These are phyloP conservation scores for Paragyromitra xinjiangensis DNA, from an alignment of 495 filamentous ascomycete genomes.

Conservation along the genomic window DNA sequence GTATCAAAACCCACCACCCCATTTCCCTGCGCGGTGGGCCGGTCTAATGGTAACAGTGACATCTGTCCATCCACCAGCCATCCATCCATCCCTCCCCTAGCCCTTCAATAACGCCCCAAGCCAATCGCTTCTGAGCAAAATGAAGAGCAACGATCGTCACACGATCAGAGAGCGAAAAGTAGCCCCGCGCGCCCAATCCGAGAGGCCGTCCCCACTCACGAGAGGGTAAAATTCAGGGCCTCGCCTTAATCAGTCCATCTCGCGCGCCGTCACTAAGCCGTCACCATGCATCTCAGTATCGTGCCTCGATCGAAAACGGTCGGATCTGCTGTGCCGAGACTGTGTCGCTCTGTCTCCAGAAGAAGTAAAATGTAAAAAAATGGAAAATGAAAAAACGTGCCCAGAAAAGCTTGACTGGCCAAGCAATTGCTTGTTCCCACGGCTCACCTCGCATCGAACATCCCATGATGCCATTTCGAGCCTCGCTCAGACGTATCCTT, in stretches of 20 bases:
- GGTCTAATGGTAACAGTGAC: constrained; percentile 11
- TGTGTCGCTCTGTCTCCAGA: neutral
- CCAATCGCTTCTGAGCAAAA: neutral
- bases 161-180: constrained; percentile 10
- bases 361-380: too few relatives aligned
- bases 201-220: neutral
- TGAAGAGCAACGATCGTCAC: constrained; percentile 12
- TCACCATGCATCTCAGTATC: constrained; percentile 28
- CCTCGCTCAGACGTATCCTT: neutral
- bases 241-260: constrained; percentile 13
- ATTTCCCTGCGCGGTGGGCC: constrained; percentile 10
- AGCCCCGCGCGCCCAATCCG: constrained; percentile 11
- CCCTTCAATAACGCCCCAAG: neutral
- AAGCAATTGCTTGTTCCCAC: constrained; percentile 33
- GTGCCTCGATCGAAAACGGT: constrained; percentile 13
- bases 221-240: neutral
- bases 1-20: constrained; percentile 13
- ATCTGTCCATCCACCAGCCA: neutral
- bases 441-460: constrained; percentile 26
- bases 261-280: constrained; percentile 17
- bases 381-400: neutral
- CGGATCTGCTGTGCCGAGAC: constrained; percentile 44
- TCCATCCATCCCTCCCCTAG: neutral
- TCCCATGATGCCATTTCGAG: constrained; percentile 31
- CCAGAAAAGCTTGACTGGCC: constrained; percentile 48